Evolutionary conservation across 495 filamentous ascomycete species (phyloP).

Genomic region (Podospora pseudocomata): DNA sequence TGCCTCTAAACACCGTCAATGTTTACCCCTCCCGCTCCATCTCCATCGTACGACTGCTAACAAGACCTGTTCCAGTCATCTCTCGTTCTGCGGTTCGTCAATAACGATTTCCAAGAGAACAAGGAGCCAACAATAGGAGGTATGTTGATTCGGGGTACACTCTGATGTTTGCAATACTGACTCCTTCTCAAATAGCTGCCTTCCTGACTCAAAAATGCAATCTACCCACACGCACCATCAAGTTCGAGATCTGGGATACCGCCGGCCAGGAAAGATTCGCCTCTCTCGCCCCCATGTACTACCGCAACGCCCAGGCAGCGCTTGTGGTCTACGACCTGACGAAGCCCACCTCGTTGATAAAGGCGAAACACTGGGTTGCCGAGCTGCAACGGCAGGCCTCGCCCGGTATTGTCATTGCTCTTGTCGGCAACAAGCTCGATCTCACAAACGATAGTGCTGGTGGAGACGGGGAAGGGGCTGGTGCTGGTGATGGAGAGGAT

Average conservation of each 20-base stretch:
- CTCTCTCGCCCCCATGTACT: constrained; percentile 97
- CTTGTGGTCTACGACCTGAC: constrained; percentile 98
- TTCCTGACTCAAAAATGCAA: constrained; percentile 98
- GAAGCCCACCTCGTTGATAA: constrained; percentile 89
- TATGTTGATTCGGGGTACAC: constrained; percentile 40
- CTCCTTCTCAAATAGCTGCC: constrained; percentile 58
- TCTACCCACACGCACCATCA: constrained; percentile 93
- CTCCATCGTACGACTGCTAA: constrained; percentile 23
- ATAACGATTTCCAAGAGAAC: constrained; percentile 99
- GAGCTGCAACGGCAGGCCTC: constrained; percentile 97
- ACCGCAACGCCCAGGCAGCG: constrained; percentile 98
- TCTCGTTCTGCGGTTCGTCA: constrained; percentile 95
- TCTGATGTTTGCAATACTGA: constrained; percentile 14
- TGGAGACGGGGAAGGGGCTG: constrained; percentile 43
- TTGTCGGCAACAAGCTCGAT: constrained; percentile 97
- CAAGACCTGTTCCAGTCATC: constrained; percentile 64
- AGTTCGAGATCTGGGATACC: constrained; percentile 99
- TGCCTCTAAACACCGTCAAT: constrained; percentile 2
- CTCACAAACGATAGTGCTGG: constrained; percentile 59
- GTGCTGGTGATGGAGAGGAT: constrained; percentile 65
- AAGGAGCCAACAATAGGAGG: constrained; percentile 99
- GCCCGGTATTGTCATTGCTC: constrained; percentile 94
- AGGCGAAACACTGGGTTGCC: constrained; percentile 98
- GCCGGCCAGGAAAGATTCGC: constrained; percentile 98
- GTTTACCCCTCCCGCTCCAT: background rate